Evolutionary conservation across 2,329 filamentous ascomycete genomes (phyloP).

Genomic region (Beauveria bassiana): DNA sequence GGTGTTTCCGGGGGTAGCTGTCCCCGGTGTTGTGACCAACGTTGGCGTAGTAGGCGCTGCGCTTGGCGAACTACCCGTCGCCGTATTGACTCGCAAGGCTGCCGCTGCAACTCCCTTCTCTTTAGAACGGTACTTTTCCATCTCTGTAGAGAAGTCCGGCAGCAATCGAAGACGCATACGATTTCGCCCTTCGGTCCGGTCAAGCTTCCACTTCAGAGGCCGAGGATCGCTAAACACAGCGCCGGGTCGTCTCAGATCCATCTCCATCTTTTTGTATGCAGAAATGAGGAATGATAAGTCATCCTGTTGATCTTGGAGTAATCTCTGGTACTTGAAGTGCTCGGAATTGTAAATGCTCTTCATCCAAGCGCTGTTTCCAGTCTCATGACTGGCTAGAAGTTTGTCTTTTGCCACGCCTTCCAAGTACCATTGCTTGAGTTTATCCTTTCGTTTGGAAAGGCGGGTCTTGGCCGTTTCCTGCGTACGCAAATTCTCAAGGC

Average conservation of each 20-base stretch:
- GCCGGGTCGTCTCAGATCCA: constrained; percentile 69
- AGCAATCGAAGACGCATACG: constrained; percentile 86
- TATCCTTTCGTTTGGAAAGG: constrained; percentile 70
- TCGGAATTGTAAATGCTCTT: constrained; percentile 93
- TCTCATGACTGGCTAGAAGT: constrained; percentile 71
- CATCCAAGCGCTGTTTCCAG: constrained; percentile 83
- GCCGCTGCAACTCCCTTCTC: constrained; percentile 48
- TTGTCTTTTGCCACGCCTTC: constrained; percentile 64
- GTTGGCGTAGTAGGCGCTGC: constrained; percentile 3
- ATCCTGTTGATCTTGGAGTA: constrained; percentile 89
- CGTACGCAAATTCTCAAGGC: constrained; percentile 70
- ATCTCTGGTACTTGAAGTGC: constrained; percentile 81
- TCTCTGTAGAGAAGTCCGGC: constrained; percentile 61
- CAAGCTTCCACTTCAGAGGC: constrained; percentile 76
- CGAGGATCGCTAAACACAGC: constrained; percentile 66
- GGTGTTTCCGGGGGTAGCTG: not conserved
- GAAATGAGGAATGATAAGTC: constrained; percentile 71
- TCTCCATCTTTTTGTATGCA: constrained; percentile 69
- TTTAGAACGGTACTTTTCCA: constrained; percentile 79
- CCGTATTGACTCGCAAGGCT: constrained; percentile 27
- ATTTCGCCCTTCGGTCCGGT: constrained; percentile 91
- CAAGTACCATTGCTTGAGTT: constrained; percentile 68
- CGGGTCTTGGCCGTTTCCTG: constrained; percentile 66
- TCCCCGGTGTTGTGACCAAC: not conserved
- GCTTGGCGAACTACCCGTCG: constrained; percentile 12